These are phyloP conservation scores for Elsinoe batatas DNA, from an alignment of 2,329 filamentous ascomycete species.

Conservation along the genomic window DNA sequence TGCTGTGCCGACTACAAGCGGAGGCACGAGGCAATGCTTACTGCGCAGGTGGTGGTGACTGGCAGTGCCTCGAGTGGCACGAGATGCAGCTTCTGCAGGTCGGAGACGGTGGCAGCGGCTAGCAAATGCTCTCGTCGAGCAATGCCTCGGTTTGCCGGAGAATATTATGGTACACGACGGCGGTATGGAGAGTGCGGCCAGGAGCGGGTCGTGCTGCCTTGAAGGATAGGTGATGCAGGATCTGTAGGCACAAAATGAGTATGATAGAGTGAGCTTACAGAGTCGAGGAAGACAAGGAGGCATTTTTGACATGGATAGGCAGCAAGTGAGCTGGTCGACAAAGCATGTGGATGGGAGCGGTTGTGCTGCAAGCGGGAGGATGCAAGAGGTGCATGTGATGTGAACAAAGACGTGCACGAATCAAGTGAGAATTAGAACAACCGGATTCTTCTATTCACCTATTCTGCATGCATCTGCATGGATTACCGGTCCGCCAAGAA, in stretches of 20 bases:
- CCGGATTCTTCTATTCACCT: slow-evolving; percentile 6
- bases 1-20: slow-evolving; percentile 1
- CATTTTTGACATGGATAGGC: slow-evolving; percentile 3
- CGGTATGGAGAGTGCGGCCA: no score
- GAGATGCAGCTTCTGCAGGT: background rate
- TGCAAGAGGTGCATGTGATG: background rate
- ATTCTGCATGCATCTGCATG: slow-evolving; percentile 8
- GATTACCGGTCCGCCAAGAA: slow-evolving; percentile 2
- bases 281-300: background rate
- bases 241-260: slow-evolving; percentile 1
- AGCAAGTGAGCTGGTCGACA: background rate
- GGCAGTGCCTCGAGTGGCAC: background rate
- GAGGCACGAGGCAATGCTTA: background rate
- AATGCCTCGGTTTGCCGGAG: no score
- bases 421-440: background rate
- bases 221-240: background rate
- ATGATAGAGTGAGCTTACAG: background rate
- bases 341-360: background rate
- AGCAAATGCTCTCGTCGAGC: no score
- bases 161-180: no score
- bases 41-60: background rate
- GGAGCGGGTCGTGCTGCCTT: no score
- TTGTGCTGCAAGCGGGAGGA: background rate
- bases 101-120: no score
- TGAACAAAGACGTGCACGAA: slow-evolving; percentile 8